A percentile compares a stretch with the other conserved stretches of the same genome.
phyloP scores from a whole-genome alignment of 305 asterid species.

The Fraxinus albicans region DNA sequence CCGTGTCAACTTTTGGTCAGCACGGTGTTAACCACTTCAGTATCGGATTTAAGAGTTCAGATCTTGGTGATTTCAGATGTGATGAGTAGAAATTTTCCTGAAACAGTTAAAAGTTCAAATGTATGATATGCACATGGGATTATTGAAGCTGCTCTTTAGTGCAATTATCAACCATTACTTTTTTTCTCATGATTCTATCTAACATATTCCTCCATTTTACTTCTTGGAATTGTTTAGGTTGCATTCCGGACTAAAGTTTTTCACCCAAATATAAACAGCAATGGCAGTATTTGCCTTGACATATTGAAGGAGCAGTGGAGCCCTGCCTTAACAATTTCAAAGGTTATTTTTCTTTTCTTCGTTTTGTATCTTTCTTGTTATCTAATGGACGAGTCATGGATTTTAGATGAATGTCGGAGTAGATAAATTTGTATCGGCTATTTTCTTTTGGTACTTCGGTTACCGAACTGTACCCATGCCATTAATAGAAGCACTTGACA shows the following conservation, averaged over 20 bases:
- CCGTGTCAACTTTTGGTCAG: background rate
- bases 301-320: conserved; percentile 73
- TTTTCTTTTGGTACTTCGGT: background rate
- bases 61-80: background rate
- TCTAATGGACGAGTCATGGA: background rate
- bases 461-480: background rate
- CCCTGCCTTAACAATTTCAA: conserved; percentile 67
- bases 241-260: conserved; percentile 81
- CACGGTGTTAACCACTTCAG: background rate
- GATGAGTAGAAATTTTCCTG: background rate
- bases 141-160: background rate
- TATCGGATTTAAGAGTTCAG: background rate
- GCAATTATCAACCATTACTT: background rate
- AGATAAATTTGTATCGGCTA: background rate
- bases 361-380: background rate
- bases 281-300: conserved; percentile 67
- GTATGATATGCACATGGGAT: background rate
- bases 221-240: conserved; percentile 21
- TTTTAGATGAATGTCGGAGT: background rate
- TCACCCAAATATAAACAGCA: conserved; percentile 64
- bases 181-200: background rate
- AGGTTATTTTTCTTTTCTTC: conserved; percentile 32
- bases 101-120: background rate
- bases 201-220: background rate
- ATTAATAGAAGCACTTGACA: background rate